Evolutionary conservation across 176 grass and related monocot species (phyloP), one percentile per base, ranked within the genome.

Genomic region (Melocanna baccifera): DNA sequence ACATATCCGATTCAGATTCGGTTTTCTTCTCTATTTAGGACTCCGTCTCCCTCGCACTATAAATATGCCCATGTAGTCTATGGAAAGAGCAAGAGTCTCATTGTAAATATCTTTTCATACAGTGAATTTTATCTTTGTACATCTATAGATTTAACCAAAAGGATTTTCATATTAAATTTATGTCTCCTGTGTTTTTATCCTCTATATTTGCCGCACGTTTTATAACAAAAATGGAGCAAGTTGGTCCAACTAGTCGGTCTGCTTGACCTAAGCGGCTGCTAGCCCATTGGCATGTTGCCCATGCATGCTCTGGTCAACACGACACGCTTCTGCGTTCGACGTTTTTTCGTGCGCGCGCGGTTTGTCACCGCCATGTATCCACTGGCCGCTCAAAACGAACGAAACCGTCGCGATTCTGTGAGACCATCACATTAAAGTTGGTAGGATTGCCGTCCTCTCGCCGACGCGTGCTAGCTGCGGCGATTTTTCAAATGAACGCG

Each of bases 401-500:
- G 48, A 76, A 11, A 32, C 46, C 42, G 64, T 39, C 13, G 41
- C 14, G 51, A 40, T 75, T 57, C 30, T 23, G 22, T 0, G 48
- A 37, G 1, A 20, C 29, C 29, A 25, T 14, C 20, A 14, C 58
- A 6, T 26, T 14, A 62, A 69, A 13, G 48, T 65, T 26, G 25
- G 29, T 7, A 23, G 1, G 39, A 78, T 43, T 29, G 68, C 15
- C 61, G 5, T 64, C 62, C 13, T 64, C 62, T 32, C 62, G 61
- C 13, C 62, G 13, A 16, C 20, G 47, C 46, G 62, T 52, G 50
- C 32, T 2, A 10, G 7, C 41, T 14, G 20, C 48, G 82, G 40
- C 57, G 80, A 85, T 41, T 77, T 86, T 89, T 77, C 88, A 28
- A 32, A 70, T 7, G 55, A n/a, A 19, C 12, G 20, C 72, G 43